These are phyloP conservation scores for Tillandsia fasciculata DNA, from an alignment of 176 grass and related monocot species.

Conservation along the genomic window DNA sequence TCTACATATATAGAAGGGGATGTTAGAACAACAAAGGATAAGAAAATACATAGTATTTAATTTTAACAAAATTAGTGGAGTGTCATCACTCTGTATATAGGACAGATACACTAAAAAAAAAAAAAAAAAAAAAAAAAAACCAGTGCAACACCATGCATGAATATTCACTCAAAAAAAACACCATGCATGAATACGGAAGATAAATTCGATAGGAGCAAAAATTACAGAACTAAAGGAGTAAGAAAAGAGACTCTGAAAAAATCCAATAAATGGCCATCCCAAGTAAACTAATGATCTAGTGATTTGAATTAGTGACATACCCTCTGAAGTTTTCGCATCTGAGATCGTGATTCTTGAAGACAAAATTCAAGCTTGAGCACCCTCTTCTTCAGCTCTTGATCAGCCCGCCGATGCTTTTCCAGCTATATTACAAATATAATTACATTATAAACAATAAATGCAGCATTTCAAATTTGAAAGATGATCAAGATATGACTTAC, in stretches of 20 bases:
- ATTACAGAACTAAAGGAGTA: too few relatives aligned
- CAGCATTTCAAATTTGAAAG: not conserved
- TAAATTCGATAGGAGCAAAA: too few relatives aligned
- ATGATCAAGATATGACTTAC: constrained; percentile 20
- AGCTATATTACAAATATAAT: constrained; percentile 29
- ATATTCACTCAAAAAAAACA: too few relatives aligned
- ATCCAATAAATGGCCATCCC: too few relatives aligned
- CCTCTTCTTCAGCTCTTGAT: constrained; percentile 86
- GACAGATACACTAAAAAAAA: too few relatives aligned
- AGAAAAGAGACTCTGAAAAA: too few relatives aligned
- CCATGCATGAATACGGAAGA: too few relatives aligned
- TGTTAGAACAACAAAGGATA: not conserved
- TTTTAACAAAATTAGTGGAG: not conserved
- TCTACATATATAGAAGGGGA: constrained; percentile 20
- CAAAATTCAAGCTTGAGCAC: constrained; percentile 96
- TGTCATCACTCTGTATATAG: too few relatives aligned
- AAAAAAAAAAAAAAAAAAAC: too few relatives aligned
- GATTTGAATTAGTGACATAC: constrained; percentile 25
- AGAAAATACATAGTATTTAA: not conserved
- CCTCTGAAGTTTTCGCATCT: constrained; percentile 80
- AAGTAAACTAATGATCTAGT: not conserved
- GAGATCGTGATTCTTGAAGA: constrained; percentile 81
- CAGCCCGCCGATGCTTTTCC: constrained; percentile 62
- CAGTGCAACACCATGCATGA: too few relatives aligned
- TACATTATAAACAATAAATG: not conserved